These are phyloP conservation scores for Capsicum pubescens DNA, from an alignment of 257 asterid genomes.

Conservation along the genomic window DNA sequence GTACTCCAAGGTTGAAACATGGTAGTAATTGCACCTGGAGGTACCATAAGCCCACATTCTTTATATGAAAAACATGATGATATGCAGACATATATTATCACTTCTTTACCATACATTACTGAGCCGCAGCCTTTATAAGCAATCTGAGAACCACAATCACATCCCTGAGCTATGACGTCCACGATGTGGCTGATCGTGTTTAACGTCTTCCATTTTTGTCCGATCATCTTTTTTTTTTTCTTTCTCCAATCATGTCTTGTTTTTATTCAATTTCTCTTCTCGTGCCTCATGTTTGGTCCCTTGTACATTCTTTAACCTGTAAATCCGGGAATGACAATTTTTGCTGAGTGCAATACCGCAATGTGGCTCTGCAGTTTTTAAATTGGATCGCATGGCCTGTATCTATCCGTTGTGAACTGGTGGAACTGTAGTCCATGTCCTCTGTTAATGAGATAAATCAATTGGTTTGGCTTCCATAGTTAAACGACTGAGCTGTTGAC, in stretches of 20 bases:
- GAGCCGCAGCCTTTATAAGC: not conserved
- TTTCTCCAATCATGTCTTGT: not conserved
- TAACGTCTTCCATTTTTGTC: conserved; percentile 6
- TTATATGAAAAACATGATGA: not conserved
- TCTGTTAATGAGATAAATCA: conserved; percentile 4
- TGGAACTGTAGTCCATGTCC: not conserved
- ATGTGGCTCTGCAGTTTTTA: not conserved
- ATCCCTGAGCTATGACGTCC: conserved; percentile 6
- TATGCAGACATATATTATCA: not conserved
- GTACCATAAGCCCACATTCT: conserved; percentile 1
- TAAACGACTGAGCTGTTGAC: not conserved
- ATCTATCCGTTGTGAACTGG: conserved; percentile 10
- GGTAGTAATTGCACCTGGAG: not conserved
- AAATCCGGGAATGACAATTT: not conserved
- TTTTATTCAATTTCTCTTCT: not conserved
- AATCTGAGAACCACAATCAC: not conserved
- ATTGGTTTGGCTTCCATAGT: not conserved
- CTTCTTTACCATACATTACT: not conserved
- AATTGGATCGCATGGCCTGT: not conserved
- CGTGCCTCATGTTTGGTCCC: not conserved
- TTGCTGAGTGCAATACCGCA: not conserved
- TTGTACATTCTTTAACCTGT: conserved; percentile 9
- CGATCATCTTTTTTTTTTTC: not conserved
- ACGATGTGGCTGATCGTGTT: not conserved
- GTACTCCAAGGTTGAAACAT: conserved; percentile 60